Base-by-base conservation (phyloP, 441 rosid genomes). In the Eutrema salsugineum region DNA sequence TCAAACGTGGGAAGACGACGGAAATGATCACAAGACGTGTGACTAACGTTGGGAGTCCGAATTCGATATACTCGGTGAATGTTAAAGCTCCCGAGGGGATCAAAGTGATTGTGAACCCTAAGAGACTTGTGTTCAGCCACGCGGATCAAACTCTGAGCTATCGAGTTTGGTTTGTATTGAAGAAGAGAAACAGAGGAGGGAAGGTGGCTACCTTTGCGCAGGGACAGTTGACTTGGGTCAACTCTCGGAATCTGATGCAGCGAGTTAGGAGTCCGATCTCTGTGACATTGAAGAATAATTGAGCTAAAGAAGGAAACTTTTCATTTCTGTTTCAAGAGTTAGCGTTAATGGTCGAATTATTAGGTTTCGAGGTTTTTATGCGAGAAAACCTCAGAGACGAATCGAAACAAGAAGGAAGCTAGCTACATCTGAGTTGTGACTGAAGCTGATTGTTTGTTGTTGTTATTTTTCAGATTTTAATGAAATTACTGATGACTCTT, bases 241-340 rank as follows among this genome's bases (percentile, higher is more conserved):
- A 85, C 80, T 83, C 90, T 49, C 49, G 71, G 43, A 66, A 82
- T 58, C 60, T 66, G 53, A 74, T 73, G 79, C 80, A 83, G 73
- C 76, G 84, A 72, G 94, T 91, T 48, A 86, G 83, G 69, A 94
- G 97, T 63, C 97, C 99, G 77, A 85, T 94, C 68, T 85, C 97
- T 28, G 94, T 91, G 71, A 90, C 94, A 5, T 87, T 92, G 90
- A 91, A 81, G 83, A 77, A 67, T 66, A 66, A 73, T 71, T 70
- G 44, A 75, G 64, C 63, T 59, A 36, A 24, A 0, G 5, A 28
- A 30, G 28, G 35, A 48, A 57, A 47, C 36, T 8, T 51, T 63
- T 42, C 48, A 42, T 7, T 32, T 55, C 58, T 39, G 16, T 42
- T 66, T 59, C 63, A 49, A 19, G 19, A 40, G 30, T 57, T 46